phyloP scores from a whole-genome alignment of 169 alveolate species.

The Plasmodium relictum region DNA sequence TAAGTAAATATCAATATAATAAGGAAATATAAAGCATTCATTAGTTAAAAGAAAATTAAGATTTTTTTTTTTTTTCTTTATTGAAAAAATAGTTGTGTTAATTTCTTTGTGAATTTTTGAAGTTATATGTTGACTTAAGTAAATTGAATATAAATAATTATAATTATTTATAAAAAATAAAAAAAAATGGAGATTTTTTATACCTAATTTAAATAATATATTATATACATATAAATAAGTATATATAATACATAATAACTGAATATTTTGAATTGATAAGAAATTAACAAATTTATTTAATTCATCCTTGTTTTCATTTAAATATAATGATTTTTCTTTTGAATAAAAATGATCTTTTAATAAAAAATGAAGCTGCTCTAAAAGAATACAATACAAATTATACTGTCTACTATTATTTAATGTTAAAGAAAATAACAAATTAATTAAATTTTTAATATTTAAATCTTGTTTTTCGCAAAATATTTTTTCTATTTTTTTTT shows the following conservation, averaged over 20 bases:
- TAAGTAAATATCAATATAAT: constrained; percentile 45
- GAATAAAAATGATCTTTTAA: background rate
- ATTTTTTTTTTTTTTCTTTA: constrained; percentile 7
- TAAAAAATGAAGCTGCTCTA: background rate
- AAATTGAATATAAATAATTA: constrained; percentile 29
- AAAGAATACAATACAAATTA: background rate
- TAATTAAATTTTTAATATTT: constrained; percentile 18
- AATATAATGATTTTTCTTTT: background rate
- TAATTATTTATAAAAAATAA: constrained; percentile 15
- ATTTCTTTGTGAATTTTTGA: constrained; percentile 40
- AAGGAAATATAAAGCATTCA: constrained; percentile 55
- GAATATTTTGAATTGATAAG: constrained; percentile 42
- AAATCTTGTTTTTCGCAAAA: background rate
- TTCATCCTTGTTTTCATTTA: background rate
- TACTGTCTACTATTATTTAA: background rate
- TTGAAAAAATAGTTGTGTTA: constrained; percentile 7
- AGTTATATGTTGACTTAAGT: constrained; percentile 32
- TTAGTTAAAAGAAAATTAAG: constrained; percentile 15
- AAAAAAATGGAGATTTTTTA: constrained; percentile 14
- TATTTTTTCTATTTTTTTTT: constrained; percentile 9
- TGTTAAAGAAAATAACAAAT: constrained; percentile 27
- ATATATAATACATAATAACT: constrained; percentile 32
- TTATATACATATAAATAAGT: constrained; percentile 45
- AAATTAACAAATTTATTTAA: constrained; percentile 11
- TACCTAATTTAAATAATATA: constrained; percentile 15